These are phyloP conservation scores for Wakefieldia striispora DNA, from an alignment of 768 basidiomycete genomes.

Conservation along the genomic window DNA sequence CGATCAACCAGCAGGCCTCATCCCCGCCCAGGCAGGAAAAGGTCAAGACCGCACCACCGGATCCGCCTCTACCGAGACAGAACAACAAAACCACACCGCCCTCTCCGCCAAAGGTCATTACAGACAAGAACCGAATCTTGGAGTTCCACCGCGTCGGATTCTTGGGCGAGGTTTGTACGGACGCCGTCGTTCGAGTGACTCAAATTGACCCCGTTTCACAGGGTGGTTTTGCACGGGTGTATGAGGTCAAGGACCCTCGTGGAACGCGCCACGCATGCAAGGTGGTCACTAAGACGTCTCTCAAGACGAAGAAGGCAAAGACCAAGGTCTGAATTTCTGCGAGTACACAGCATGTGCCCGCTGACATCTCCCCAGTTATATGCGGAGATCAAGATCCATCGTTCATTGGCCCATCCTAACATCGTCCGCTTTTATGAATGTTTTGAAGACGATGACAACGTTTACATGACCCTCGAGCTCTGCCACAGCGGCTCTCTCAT, in stretches of 20 bases:
- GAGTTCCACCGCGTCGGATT: constrained; percentile 76
- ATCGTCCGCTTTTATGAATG: constrained; percentile 91
- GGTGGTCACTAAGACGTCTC: constrained; percentile 87
- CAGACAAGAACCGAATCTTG: constrained; percentile 54
- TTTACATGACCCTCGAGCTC: constrained; percentile 95
- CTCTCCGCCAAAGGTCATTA: constrained; percentile 75
- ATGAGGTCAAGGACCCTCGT: constrained; percentile 78
- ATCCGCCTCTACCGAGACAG: constrained; percentile 76
- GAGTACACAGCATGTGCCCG: neutral
- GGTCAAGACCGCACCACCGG: constrained; percentile 40
- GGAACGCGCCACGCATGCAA: constrained; percentile 81
- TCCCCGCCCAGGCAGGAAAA: constrained; percentile 38
- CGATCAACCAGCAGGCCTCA: constrained; percentile 36
- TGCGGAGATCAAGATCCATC: constrained; percentile 98
- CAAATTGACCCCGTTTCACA: constrained; percentile 17
- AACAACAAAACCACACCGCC: constrained; percentile 81
- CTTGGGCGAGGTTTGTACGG: constrained; percentile 71
- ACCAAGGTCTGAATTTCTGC: constrained; percentile 66
- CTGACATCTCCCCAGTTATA: constrained; percentile 62
- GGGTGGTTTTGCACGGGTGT: constrained; percentile 97
- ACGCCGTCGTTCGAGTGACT: neutral
- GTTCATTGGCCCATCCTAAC: constrained; percentile 86
- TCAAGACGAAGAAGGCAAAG: constrained; percentile 95
- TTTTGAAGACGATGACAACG: constrained; percentile 93
- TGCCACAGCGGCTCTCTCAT: constrained; percentile 88